These are phyloP conservation scores for Nematodospora valgi DNA, from an alignment of 805 yeast genomes.

Conservation along the genomic window DNA sequence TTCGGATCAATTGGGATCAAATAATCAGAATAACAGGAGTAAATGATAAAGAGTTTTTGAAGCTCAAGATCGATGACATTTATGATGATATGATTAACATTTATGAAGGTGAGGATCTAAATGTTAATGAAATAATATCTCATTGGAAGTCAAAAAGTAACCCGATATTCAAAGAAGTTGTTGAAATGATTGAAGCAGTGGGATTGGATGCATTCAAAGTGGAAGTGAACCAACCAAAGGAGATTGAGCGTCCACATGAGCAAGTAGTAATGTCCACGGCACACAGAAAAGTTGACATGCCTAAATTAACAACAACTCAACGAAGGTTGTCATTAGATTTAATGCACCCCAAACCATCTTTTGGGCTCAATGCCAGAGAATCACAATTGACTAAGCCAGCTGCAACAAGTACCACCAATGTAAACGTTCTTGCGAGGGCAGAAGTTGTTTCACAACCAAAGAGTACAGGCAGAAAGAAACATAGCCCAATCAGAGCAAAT, in stretches of 20 bases:
- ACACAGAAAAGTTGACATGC: constrained; percentile 11
- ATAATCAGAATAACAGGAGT: constrained; percentile 12
- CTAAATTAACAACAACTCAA: constrained; percentile 17
- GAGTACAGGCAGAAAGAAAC: not conserved
- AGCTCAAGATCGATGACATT: constrained; percentile 20
- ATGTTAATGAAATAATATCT: constrained; percentile 4
- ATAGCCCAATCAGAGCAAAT: constrained; percentile 1
- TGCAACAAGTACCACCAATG: constrained; percentile 24
- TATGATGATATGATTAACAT: constrained; percentile 14
- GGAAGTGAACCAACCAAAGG: not conserved
- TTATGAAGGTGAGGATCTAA: constrained; percentile 7
- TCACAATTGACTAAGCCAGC: constrained; percentile 26
- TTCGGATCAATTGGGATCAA: constrained; percentile 17
- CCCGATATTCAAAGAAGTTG: constrained; percentile 12
- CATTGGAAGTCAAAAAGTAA: constrained; percentile 8
- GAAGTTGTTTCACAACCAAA: constrained; percentile 11
- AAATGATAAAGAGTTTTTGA: constrained; percentile 15
- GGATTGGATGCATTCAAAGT: constrained; percentile 4
- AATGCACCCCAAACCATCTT: constrained; percentile 18
- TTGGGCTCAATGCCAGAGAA: constrained; percentile 9
- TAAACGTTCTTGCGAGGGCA: constrained; percentile 32
- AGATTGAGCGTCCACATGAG: not conserved
- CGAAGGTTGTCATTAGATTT: constrained; percentile 28
- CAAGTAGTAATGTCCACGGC: not conserved
- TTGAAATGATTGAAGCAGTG: constrained; percentile 7